phyloP scores from a whole-genome alignment of 345 rosid species.

The Bruguiera parviflora region DNA sequence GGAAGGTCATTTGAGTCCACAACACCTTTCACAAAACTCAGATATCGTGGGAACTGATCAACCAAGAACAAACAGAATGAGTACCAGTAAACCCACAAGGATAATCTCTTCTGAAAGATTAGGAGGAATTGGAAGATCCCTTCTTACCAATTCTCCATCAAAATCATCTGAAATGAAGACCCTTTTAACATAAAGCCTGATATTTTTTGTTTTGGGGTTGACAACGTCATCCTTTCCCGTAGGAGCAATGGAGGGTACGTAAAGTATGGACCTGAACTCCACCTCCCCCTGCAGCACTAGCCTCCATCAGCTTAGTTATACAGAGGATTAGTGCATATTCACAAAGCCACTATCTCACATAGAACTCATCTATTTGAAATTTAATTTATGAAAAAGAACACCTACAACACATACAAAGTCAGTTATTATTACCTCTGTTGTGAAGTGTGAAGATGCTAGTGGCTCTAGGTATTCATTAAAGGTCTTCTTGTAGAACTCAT shows the following conservation, averaged over 20 bases:
- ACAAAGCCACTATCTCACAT: background rate
- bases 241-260: constrained; percentile 75
- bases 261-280: constrained; percentile 92
- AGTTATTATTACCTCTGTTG: constrained; percentile 72
- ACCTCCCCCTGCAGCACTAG: constrained; percentile 78
- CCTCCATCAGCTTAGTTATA: constrained; percentile 6
- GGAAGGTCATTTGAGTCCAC: constrained; percentile 98
- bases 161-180: constrained; percentile 97
- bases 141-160: constrained; percentile 92
- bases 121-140: background rate
- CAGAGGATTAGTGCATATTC: background rate
- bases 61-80: constrained; percentile 7
- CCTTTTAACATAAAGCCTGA: constrained; percentile 91
- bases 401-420: background rate
- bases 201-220: constrained; percentile 93
- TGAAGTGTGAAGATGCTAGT: constrained; percentile 90
- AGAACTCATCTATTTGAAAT: background rate
- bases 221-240: constrained; percentile 76
- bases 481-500: constrained; percentile 83
- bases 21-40: constrained; percentile 95
- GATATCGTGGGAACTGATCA: constrained; percentile 82
- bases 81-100: background rate
- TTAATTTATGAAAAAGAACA: background rate
- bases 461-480: constrained; percentile 94
- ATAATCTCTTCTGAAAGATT: background rate